A percentile compares a stretch with the other conserved stretches of the same genome.
Conservation (phyloP, 2,329 filamentous ascomycete species). For the Penicillium sp. region DNA sequence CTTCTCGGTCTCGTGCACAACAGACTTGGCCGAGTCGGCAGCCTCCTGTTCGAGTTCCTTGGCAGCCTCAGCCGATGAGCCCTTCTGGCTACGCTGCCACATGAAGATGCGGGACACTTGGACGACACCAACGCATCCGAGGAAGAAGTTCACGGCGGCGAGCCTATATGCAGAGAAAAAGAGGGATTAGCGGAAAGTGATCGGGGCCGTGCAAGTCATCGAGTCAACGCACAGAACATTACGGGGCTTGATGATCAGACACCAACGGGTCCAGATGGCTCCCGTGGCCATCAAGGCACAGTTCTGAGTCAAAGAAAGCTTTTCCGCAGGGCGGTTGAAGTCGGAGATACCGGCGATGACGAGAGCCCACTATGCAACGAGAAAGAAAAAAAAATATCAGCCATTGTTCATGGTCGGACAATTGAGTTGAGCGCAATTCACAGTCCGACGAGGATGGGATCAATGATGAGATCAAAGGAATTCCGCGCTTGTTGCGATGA, state of each 20-base stretch:
- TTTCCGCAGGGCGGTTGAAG: conserved; percentile 82
- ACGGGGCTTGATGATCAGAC: conserved; percentile 88
- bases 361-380: conserved; percentile 65
- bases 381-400: conserved; percentile 1
- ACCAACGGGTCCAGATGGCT: conserved; percentile 98
- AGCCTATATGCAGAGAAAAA: conserved; percentile 48
- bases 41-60: conserved; percentile 36
- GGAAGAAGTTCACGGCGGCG: conserved; percentile 96
- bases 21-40: conserved; percentile 32
- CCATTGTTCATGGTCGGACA: background rate
- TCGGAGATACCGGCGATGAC: conserved; percentile 90
- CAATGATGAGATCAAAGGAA: background rate
- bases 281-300: conserved; percentile 82
- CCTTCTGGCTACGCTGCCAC: conserved; percentile 55
- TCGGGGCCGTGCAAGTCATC: background rate
- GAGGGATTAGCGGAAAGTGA: conserved; percentile 6
- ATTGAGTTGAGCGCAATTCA: too few relatives aligned
- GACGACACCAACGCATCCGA: conserved; percentile 76
- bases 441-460: background rate
- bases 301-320: conserved; percentile 91
- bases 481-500: conserved; percentile 3
- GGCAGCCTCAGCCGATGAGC: conserved; percentile 32
- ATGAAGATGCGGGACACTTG: conserved; percentile 72
- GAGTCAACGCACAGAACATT: conserved; percentile 68
- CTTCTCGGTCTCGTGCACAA: conserved; percentile 26